These are phyloP conservation scores for Colletotrichum kahawae DNA, from an alignment of 2,329 filamentous ascomycete species.

Conservation along the genomic window DNA sequence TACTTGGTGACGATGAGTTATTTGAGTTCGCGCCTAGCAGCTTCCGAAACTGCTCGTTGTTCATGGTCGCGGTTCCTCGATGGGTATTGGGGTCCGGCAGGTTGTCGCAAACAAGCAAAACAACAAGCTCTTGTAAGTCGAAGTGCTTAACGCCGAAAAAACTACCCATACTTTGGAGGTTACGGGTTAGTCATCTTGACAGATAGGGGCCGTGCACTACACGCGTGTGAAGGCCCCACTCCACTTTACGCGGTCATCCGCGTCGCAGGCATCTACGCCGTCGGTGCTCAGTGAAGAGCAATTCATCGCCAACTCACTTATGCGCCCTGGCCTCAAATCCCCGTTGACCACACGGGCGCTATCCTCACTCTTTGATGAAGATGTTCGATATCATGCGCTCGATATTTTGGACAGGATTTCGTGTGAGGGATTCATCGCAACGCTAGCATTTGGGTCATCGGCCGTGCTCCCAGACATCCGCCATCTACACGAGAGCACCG, in stretches of 20 bases:
- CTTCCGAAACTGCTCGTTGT: constrained; percentile 92
- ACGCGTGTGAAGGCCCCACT: constrained; percentile 29
- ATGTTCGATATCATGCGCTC: background rate
- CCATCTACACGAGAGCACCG: constrained; percentile 14
- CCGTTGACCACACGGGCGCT: background rate
- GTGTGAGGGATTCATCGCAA: background rate
- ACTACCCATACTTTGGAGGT: background rate
- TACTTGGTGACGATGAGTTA: constrained; percentile 43
- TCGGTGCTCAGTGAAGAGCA: background rate
- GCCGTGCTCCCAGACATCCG: background rate
- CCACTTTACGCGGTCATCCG: constrained; percentile 41
- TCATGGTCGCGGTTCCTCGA: constrained; percentile 63
- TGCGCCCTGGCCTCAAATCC: background rate
- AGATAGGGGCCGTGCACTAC: constrained; percentile 41
- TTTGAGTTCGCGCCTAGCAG: constrained; percentile 64
- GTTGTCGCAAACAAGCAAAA: background rate
- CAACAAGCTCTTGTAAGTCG: background rate
- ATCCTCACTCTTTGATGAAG: background rate
- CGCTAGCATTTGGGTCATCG: background rate
- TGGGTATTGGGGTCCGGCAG: background rate
- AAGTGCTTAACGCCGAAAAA: background rate
- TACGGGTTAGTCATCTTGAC: background rate
- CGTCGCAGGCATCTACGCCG: constrained; percentile 10
- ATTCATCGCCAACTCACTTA: background rate
- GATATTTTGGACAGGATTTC: background rate